Base-by-base conservation (phyloP, 2,329 filamentous ascomycete species). In the Harringtonia aguacate region DNA sequence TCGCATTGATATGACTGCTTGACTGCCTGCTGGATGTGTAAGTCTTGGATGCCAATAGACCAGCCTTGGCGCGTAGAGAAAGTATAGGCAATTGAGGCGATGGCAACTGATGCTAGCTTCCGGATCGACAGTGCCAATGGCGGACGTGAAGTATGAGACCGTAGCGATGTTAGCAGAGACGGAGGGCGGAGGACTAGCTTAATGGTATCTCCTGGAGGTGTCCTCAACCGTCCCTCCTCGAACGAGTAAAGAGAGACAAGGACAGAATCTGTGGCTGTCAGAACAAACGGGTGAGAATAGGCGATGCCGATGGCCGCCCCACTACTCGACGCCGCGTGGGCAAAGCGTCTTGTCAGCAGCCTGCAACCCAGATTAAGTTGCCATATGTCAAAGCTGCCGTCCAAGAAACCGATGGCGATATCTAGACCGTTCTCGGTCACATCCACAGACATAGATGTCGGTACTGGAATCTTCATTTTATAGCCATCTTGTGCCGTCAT, bases 1-100 rank as follows among this genome's bases (percentile, higher is more conserved):
- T n/a, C 14, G 18, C 4, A 24, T 15, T 15, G 21, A 53, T 35
- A 36, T 51, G 48, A 46, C 43, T 5, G 44, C 51, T 27, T 10
- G 17, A 18, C 18, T 2, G 36, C 22, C 36, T 53, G 55, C 1
- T 56, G 62, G 36, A 94, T 72, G 46, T 83, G 79, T 36, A 95
- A 67, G 60, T 95, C 90, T 60, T 97, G 90, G n/a, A 97, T 77
- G 3, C 88, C 89, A 15, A 95, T 75, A 8, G 84, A 88, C 86
- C 89, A 95, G 24, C 88, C 88, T 36, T 79, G 79, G 4, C 81
- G 70, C 3, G 84, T 84, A 15, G 83, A 80, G 51, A 94, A 79
- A 0, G 86, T 85, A 59, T 94, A 95, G 1, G 86, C 89, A 47
- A 95, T 84, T 0, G 86, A 88, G 2, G 86, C 84, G n/a, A 87